Percentiles rank a stretch among this genome's conserved stretches.
phyloP scores from a whole-genome alignment of 1,284 basidiomycete species.

The Ceratobasidium sp. region DNA sequence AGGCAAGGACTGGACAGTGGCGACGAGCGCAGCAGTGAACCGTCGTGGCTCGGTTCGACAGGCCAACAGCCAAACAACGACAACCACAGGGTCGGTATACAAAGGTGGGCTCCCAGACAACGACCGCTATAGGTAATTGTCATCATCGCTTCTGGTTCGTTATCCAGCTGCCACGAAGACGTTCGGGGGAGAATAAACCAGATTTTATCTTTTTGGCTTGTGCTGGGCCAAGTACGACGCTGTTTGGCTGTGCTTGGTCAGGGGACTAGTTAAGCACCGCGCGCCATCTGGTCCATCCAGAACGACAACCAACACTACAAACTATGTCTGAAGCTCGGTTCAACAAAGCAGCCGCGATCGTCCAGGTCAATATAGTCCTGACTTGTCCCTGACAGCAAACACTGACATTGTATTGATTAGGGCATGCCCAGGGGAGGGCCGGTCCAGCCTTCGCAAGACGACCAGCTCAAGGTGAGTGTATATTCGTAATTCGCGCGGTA shows the following conservation, averaged over 20 bases:
- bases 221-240: background rate
- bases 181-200: background rate
- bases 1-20: background rate
- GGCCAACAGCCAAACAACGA: background rate
- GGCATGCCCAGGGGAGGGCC: conserved; percentile 80
- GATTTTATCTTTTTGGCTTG: background rate
- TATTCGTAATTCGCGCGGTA: background rate
- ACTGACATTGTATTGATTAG: conserved; percentile 47
- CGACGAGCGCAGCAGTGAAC: conserved; percentile 2
- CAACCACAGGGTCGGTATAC: conserved; percentile 25
- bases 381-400: background rate
- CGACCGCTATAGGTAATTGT: background rate
- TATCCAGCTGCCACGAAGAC: background rate
- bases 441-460: conserved; percentile 74
- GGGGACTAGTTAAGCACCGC: background rate
- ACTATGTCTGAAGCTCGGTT: conserved; percentile 72
- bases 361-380: conserved; percentile 47
- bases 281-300: background rate
- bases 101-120: background rate
- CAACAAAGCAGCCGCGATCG: conserved; percentile 78
- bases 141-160: background rate
- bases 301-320: conserved; percentile 42
- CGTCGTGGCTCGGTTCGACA: conserved; percentile 22
- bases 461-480: conserved; percentile 70
- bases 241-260: conserved; percentile 23